Evolutionary conservation across 2,329 filamentous ascomycete genomes (phyloP), one percentile per base, ranked within the genome.

Genomic region (Tothia fuscella): DNA sequence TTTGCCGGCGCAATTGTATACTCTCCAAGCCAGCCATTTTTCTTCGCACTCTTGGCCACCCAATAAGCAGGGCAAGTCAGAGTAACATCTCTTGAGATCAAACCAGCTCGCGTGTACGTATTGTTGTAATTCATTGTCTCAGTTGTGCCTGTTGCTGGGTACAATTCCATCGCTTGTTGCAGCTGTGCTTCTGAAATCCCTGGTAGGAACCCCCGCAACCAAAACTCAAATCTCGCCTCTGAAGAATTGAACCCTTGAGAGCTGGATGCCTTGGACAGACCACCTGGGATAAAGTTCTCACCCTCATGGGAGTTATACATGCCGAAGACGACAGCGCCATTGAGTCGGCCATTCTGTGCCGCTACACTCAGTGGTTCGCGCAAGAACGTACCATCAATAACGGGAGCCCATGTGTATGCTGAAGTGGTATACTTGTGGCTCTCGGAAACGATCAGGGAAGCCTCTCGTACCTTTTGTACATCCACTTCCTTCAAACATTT

Each of bases 291-390:
- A 49, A 80, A 80, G 47, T 73, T 75, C 52, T 78, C 68, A 17
- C 76, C 75, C 55, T 80, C 76, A 50, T 77, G 70, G 1, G 69
- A 65, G 52, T 80, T 80, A 53, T 78, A 78, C 62, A 70, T 71
- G n/a, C 65, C 63, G 47, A 70, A 71, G 0, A 67, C 64, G 6
- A 58, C 53, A 2, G 70, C 61, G 2, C 64, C 64, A 40, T 72
- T 67, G 6, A 74, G 55, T 3, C 48, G 38, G 0, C 58, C 56
- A 3, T 50, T 53, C 0, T 49, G 47, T 0, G 67, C 58, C 1
- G 65, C 67, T 2, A 62, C 48, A 3, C 65, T 71, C 2, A 80
- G 58, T 14, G 60, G 59, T 42, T 62, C 53, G 2, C 51, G 58
- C 34, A 80, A 56, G 49, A 79, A 78, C 0, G 45, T 51, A 7